Base-by-base conservation (phyloP, 768 basidiomycete species). In the Calocybe gangraenosa region DNA sequence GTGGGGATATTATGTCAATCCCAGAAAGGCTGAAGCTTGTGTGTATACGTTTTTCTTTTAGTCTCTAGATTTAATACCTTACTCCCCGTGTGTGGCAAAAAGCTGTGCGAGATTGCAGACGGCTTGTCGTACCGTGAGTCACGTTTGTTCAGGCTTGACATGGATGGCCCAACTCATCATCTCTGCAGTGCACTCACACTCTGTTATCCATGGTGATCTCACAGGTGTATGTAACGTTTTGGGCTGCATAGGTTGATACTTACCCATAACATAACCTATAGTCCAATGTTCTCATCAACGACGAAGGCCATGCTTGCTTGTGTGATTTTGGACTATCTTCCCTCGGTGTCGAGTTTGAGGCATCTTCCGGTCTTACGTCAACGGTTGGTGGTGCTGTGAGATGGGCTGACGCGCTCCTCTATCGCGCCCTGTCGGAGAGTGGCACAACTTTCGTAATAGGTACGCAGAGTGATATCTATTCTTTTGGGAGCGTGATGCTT, bases 321-420 rank as follows among this genome's bases (percentile, higher is more conserved):
- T 64, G 65, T 22, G 74, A 77, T 47, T 75, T 77, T 42, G 74
- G 75, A 3, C 52, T 77, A 2, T 76, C 74, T 2, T 65, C 58
- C 18, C 58, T 76, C 40, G 50, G 63, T 25, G 59, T 58, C 0
- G 65, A 71, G 28, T 52, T 70, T 21, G 54, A 64, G 32, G 59
- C 59, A 4, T 46, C 58, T 14, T 59, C 59, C 14, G 62, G 57
- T 14, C 51, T 64, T 33, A 65, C 60, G 44, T 66, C 68, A 4
- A 61, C 58, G n/a, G 56, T 75, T 21, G 67, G 68, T 14, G 73
- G 76, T 7, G 71, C 69, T 18, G 61, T 75, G 25, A 65, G 74
- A 1, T 76, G 76, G 74, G 70, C 69, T 4, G 76, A 74, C 45
- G 61, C 72, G 0, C 57, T 67, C 13, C 45, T 78, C 0, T 75